These are phyloP conservation scores for Boletus reticuloceps DNA, from an alignment of 768 basidiomycete genomes.

Conservation along the genomic window DNA sequence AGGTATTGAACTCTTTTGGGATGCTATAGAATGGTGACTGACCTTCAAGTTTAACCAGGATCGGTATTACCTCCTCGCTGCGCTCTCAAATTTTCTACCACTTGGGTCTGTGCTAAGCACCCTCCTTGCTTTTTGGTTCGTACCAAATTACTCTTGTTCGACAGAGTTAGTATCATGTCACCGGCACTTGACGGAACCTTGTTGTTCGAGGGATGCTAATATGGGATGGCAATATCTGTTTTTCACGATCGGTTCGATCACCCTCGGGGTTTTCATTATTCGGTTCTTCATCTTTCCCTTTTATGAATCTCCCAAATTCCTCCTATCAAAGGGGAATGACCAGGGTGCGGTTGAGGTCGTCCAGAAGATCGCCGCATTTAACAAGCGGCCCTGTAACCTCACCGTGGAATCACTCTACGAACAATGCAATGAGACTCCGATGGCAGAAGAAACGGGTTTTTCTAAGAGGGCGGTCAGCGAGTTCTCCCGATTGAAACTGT, in stretches of 20 bases:
- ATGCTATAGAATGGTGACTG: background rate
- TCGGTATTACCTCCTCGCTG: slow-evolving; percentile 15
- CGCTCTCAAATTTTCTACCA: slow-evolving; percentile 8
- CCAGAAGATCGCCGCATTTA: slow-evolving; percentile 14
- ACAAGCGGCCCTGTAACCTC: slow-evolving; percentile 6
- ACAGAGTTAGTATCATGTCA: slow-evolving; percentile 8
- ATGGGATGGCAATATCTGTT: slow-evolving; percentile 21
- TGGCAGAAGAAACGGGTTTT: background rate
- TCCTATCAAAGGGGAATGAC: slow-evolving; percentile 13
- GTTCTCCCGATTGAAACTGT: slow-evolving; percentile 6
- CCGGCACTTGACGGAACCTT: slow-evolving; percentile 7
- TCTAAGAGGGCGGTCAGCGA: background rate
- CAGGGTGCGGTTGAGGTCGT: slow-evolving; percentile 13
- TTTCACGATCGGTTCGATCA: slow-evolving; percentile 9
- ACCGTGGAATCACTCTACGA: slow-evolving; percentile 14
- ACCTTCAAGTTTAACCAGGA: background rate
- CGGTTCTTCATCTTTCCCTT: slow-evolving; percentile 18
- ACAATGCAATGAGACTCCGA: background rate
- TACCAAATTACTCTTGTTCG: slow-evolving; percentile 17
- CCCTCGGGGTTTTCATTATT: slow-evolving; percentile 9
- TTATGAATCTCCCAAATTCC: slow-evolving; percentile 15
- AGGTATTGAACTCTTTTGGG: background rate
- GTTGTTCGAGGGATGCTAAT: slow-evolving; percentile 14
- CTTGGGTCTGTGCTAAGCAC: background rate
- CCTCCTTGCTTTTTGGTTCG: slow-evolving; percentile 7